phyloP scores from a whole-genome alignment of 371 early-diverging fungal genomes.

The Phascolomyces articulosus region DNA sequence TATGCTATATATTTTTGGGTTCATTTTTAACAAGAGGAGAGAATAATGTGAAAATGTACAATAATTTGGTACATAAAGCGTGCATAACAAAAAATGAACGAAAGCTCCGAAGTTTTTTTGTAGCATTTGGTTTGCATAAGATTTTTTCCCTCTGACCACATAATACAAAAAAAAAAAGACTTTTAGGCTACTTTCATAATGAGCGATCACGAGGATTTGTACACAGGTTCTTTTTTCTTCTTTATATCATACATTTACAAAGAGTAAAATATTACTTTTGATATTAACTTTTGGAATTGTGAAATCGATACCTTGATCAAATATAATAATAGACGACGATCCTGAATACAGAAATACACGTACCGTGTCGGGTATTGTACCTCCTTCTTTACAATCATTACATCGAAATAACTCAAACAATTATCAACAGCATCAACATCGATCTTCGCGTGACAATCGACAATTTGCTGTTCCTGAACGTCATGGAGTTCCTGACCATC shows the following conservation, averaged over 20 bases:
- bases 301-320: too few species aligned
- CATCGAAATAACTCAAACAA: slow-evolving; percentile 18
- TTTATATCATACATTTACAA: too few species aligned
- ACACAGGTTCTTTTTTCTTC: slow-evolving; percentile 13
- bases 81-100: too few species aligned
- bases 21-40: too few species aligned
- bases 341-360: slow-evolving; percentile 63
- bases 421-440: slow-evolving; percentile 25
- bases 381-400: slow-evolving; percentile 54
- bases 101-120: too few species aligned
- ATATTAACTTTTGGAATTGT: background rate
- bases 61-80: too few species aligned
- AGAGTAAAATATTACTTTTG: too few species aligned
- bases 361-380: slow-evolving; percentile 60
- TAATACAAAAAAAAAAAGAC: too few species aligned
- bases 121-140: too few species aligned
- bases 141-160: too few species aligned
- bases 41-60: too few species aligned
- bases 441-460: slow-evolving; percentile 14
- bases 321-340: slow-evolving; percentile 50
- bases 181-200: background rate
- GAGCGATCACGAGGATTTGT: slow-evolving; percentile 12
- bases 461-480: slow-evolving; percentile 3
- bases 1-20: too few species aligned
- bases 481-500: background rate